A percentile compares a stretch with the other conserved stretches of the same genome.
These are phyloP conservation scores for Talaromyces proteolyticus DNA, from an alignment of 495 filamentous ascomycete genomes.

Conservation along the genomic window DNA sequence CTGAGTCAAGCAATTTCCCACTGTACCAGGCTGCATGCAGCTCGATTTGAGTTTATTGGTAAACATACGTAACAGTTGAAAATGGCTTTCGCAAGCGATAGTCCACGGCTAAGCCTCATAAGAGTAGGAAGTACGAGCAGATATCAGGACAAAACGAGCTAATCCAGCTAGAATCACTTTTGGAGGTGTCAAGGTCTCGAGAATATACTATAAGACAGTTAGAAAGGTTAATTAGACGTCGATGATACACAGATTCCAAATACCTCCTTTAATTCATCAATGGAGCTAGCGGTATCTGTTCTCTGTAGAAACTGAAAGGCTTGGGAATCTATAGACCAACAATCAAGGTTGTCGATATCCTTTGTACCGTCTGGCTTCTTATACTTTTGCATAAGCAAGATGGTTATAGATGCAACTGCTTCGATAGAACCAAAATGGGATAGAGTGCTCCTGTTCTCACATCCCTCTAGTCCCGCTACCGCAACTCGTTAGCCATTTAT, in stretches of 20 bases:
- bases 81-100: neutral
- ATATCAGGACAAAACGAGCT: neutral
- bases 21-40: too few relatives aligned
- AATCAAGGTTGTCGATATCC: slow-evolving; percentile 23
- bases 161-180: neutral
- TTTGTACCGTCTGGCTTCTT: slow-evolving; percentile 25
- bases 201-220: neutral
- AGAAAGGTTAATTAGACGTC: neutral
- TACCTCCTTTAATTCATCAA: slow-evolving; percentile 15
- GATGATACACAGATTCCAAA: neutral
- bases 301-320: slow-evolving; percentile 18
- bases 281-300: slow-evolving; percentile 14
- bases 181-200: neutral
- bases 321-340: slow-evolving; percentile 21
- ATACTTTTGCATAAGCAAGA: slow-evolving; percentile 33
- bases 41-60: too few relatives aligned
- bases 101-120: neutral
- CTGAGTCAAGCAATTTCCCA: too few relatives aligned
- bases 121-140: neutral
- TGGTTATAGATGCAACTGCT: slow-evolving; percentile 17
- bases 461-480: too few relatives aligned
- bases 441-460: too few relatives aligned
- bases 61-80: neutral
- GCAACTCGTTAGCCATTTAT: too few relatives aligned
- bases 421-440: slow-evolving; percentile 11